Base-by-base conservation (phyloP, 2,329 filamentous ascomycete genomes). In the Scytalidium sp. region DNA sequence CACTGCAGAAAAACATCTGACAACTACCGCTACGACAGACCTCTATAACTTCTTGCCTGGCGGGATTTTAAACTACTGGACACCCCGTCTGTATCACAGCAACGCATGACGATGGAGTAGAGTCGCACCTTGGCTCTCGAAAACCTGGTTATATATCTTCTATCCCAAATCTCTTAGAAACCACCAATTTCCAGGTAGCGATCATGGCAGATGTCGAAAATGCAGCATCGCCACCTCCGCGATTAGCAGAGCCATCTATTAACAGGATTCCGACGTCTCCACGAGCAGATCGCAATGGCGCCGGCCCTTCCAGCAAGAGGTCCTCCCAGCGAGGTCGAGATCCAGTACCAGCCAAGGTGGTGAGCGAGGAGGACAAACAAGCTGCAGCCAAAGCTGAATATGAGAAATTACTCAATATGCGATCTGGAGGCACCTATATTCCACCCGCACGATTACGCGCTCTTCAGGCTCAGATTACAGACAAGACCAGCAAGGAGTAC, bases 341-440 rank as follows among this genome's bases (percentile, higher is more conserved):
- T 49, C 45, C 55, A 50, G 47, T 52, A 53, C 49, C 54, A 17
- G 50, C 47, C 19, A 59, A 54, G 19, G 46, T 49, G 47, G 76
- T 75, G 54, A 84, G 81, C 43, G 90, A 88, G 61, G 90, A 90
- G 67, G 85, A 92, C 70, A 96, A 95, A 70, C 90, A 93, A 70
- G 89, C 85, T 20, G 85, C 85, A 39, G 89, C 90, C 41, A 95
- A 96, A 73, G 89, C 91, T 57, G 92, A 97, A 75, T 95, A 96
- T 72, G 86, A 95, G 71, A 93, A 93, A 72, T 80, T 97, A 53
- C 75, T 96, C 60, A 94, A 82, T 57, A 93, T 96, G 83, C 88
- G 94, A 58, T 96, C 91, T 43, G 94, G 94, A 56, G 94, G 94
- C 60, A 96, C 91, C 20, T 99, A 99, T 67, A 96, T 99, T 54